Evolutionary conservation across 768 basidiomycete species (phyloP).

Genomic region (Naematelia encephala): DNA sequence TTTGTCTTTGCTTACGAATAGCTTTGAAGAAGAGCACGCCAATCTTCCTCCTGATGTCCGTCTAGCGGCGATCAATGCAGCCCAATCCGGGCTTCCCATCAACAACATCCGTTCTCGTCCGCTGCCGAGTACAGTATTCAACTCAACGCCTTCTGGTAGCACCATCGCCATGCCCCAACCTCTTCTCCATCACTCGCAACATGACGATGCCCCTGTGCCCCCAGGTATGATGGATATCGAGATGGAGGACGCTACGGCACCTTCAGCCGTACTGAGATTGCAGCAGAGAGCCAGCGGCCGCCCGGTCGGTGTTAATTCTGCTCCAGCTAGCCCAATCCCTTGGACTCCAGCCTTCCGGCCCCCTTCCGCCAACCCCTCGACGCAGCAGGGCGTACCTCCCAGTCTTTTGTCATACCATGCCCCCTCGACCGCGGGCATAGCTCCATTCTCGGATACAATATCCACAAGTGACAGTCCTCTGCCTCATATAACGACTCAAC

Average conservation of each 20-base stretch:
- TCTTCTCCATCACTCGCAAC: not conserved
- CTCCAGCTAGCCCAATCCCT: conserved; percentile 16
- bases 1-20: conserved; percentile 15
- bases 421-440: conserved; percentile 6
- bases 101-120: not conserved
- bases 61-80: conserved; percentile 28
- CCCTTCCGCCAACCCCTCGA: conserved; percentile 6
- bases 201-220: conserved; percentile 38
- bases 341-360: conserved; percentile 39
- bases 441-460: not conserved
- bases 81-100: not conserved
- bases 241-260: conserved; percentile 39
- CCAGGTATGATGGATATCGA: conserved; percentile 52
- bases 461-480: conserved; percentile 5
- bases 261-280: not conserved
- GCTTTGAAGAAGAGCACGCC: conserved; percentile 50
- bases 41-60: conserved; percentile 43
- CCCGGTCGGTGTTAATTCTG: not conserved
- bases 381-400: conserved; percentile 35
- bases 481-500: conserved; percentile 23
- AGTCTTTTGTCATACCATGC: conserved; percentile 37
- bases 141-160: not conserved
- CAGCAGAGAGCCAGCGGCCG: not conserved
- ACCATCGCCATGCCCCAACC: conserved; percentile 5
- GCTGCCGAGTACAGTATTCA: not conserved